Conservation (phyloP, 495 filamentous ascomycete genomes). For the Cercophora samala region DNA sequence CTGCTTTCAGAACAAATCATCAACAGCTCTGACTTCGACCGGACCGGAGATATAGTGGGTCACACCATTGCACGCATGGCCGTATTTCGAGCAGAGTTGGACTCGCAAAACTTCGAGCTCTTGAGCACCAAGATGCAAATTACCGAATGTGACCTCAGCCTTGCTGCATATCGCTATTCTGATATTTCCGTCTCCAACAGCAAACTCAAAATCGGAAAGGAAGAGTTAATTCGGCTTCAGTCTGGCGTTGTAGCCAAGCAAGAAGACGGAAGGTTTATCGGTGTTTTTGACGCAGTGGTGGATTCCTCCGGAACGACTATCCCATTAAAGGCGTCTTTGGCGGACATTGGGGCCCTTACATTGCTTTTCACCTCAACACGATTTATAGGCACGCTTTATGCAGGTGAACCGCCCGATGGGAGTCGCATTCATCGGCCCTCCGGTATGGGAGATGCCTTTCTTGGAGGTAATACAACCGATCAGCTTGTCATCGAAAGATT, state of each 20-base stretch:
- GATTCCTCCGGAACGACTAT: background rate
- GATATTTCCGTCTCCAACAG: slow-evolving; percentile 9
- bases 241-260: background rate
- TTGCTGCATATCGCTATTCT: slow-evolving; percentile 15
- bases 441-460: slow-evolving; percentile 17
- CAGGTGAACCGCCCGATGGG: background rate
- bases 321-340: background rate
- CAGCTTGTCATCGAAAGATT: background rate
- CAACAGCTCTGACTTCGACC: background rate
- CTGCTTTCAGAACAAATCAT: background rate
- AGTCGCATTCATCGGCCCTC: no score
- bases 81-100: background rate
- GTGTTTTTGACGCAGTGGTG: background rate
- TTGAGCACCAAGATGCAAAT: background rate
- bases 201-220: background rate
- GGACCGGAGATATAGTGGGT: background rate
- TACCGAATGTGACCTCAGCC: slow-evolving; percentile 10
- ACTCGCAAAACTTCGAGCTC: background rate
- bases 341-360: background rate
- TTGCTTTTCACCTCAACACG: slow-evolving; percentile 8
- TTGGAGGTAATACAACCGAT: slow-evolving; percentile 4
- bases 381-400: slow-evolving; percentile 7
- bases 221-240: slow-evolving; percentile 9
- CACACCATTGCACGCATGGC: slow-evolving; percentile 13
- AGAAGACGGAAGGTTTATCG: background rate